These are phyloP conservation scores for Talaromyces sp. DNA, from an alignment of 2,329 filamentous ascomycete genomes.

Conservation along the genomic window DNA sequence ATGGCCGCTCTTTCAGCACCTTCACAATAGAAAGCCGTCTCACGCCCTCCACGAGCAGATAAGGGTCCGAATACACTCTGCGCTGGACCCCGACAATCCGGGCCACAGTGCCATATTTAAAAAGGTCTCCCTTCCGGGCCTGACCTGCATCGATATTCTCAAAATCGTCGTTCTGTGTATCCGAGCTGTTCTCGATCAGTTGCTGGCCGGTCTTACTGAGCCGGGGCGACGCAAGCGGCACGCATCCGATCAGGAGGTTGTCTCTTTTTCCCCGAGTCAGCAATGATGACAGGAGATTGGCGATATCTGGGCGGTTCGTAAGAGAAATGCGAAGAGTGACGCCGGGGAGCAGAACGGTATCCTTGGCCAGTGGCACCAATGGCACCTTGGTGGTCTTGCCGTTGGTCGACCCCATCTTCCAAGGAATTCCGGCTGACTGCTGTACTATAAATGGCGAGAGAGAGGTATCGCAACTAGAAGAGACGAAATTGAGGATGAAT, in stretches of 20 bases:
- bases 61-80: slow-evolving; percentile 67
- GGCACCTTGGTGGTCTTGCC: slow-evolving; percentile 51
- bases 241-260: slow-evolving; percentile 75
- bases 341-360: slow-evolving; percentile 77
- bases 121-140: slow-evolving; percentile 67
- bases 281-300: slow-evolving; percentile 77
- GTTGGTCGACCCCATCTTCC: slow-evolving; percentile 30
- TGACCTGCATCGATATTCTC: slow-evolving; percentile 52
- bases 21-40: slow-evolving; percentile 70
- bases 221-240: slow-evolving; percentile 72
- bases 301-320: slow-evolving; percentile 76
- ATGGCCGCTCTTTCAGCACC: slow-evolving; percentile 70
- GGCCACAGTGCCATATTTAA: slow-evolving; percentile 72
- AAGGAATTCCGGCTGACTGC: not conserved
- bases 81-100: slow-evolving; percentile 75
- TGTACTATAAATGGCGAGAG: not conserved
- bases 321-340: slow-evolving; percentile 80
- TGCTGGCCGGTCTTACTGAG: slow-evolving; percentile 69
- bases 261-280: slow-evolving; percentile 69
- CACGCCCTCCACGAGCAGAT: slow-evolving; percentile 78
- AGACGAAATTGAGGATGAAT: not conserved
- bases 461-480: not conserved
- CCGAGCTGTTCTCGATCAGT: slow-evolving; percentile 59
- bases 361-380: slow-evolving; percentile 74
- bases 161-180: slow-evolving; percentile 36